These are phyloP conservation scores for Epichloe hybrida DNA, from an alignment of 2,329 filamentous ascomycete genomes.

Conservation along the genomic window DNA sequence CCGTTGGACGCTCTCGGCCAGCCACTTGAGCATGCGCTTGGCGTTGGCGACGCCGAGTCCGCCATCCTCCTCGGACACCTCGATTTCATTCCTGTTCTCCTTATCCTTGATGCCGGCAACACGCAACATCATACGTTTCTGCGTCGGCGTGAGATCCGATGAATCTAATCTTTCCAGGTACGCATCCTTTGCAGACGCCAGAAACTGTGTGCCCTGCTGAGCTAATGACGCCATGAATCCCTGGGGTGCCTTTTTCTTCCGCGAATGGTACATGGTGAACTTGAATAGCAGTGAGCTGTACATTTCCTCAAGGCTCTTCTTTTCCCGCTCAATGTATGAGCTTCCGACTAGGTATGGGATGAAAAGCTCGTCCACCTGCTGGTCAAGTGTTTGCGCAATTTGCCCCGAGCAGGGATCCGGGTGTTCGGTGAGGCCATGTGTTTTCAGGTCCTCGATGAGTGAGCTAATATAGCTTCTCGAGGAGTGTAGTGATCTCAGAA, in stretches of 20 bases:
- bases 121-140: slow-evolving; percentile 79
- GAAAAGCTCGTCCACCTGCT: slow-evolving; percentile 66
- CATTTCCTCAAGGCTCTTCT: slow-evolving; percentile 59
- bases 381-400: slow-evolving; percentile 61
- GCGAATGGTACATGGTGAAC: slow-evolving; percentile 87
- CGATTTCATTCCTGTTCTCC: slow-evolving; percentile 71
- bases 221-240: slow-evolving; percentile 92
- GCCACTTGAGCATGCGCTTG: slow-evolving; percentile 97
- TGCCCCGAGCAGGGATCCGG: slow-evolving; percentile 82
- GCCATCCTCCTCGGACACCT: slow-evolving; percentile 83
- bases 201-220: slow-evolving; percentile 76
- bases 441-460: slow-evolving; percentile 83
- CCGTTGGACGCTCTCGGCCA: slow-evolving; percentile 85
- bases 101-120: slow-evolving; percentile 74
- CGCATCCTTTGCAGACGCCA: slow-evolving; percentile 77
- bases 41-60: slow-evolving; percentile 69
- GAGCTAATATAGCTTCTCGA: slow-evolving; percentile 79
- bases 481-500: slow-evolving; percentile 79
- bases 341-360: slow-evolving; percentile 56
- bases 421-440: slow-evolving; percentile 88
- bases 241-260: slow-evolving; percentile 74
- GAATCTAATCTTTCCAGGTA: slow-evolving; percentile 84
- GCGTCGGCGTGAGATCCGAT: slow-evolving; percentile 73
- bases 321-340: slow-evolving; percentile 58
- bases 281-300: slow-evolving; percentile 92